Conservation (phyloP, 2,329 filamentous ascomycete genomes). For the Aspergillus alliaceus region DNA sequence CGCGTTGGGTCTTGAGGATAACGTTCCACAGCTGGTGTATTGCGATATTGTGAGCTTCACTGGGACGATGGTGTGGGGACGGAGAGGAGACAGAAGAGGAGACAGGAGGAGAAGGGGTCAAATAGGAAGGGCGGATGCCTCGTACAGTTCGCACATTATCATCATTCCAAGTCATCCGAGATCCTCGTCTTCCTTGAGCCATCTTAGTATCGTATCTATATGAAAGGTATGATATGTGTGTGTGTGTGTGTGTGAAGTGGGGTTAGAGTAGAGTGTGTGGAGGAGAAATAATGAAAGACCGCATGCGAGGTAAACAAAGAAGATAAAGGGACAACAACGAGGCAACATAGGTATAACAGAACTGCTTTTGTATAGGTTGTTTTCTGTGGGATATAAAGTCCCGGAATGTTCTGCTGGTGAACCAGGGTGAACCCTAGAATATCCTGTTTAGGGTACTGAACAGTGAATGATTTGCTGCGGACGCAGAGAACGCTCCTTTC, state of each 20-base stretch:
- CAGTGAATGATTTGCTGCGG: not conserved
- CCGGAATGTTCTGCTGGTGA: not conserved
- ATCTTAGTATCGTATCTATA: not conserved
- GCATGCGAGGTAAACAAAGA: too few species aligned
- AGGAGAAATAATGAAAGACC: too few species aligned
- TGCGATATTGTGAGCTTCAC: not conserved
- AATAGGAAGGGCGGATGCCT: not conserved
- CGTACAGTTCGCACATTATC: not conserved
- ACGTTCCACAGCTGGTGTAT: not conserved
- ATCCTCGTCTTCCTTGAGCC: not conserved
- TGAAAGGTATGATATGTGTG: not conserved
- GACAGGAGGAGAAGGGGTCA: too few species aligned
- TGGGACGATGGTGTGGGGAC: too few species aligned
- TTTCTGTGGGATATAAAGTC: not conserved
- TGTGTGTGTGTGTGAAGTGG: not conserved
- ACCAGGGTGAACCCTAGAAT: not conserved
- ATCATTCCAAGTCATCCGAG: not conserved
- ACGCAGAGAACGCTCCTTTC: not conserved
- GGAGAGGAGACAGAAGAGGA: not conserved
- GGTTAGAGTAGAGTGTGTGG: not conserved
- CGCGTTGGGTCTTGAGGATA: not conserved
- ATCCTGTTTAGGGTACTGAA: too few species aligned
- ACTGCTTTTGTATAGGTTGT: not conserved
- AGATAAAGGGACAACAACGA: not conserved
- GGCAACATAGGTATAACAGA: not conserved